Evolutionary conservation across 306 rosid species (phyloP), one percentile per base, ranked within the genome.

Genomic region (Vachellia pachyceras): DNA sequence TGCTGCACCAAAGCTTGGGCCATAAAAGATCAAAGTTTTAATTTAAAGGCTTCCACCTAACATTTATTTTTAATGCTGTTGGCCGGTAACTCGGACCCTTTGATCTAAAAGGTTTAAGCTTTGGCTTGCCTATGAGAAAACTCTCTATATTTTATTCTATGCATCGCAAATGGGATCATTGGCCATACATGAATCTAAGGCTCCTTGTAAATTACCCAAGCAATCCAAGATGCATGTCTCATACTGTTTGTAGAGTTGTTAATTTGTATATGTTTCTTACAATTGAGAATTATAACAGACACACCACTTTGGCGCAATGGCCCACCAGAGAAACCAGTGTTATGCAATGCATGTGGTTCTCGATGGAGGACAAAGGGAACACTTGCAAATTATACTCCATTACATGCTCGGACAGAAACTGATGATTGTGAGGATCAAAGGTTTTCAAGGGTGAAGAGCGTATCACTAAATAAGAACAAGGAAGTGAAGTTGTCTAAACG

Each of bases 321-420:
- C 18, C 99, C 99, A 72, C 97, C 97, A 2, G 98, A 96, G 81
- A 96, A 96, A 91, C 98, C 98, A 68, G 93, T 96, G 50, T 87
- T 96, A 81, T 96, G 99, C 92, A 96, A 96, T 89, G 99, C 99
- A 20, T 96, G 99, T 68, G 99, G 99, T 15, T 96, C 99, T 77
- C 97, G 99, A 63, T 96, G 99, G 99, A 96, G 99, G 89, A 96
- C 99, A 12, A 96, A 96, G 88, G 99, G 99, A 86, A 92, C 99
- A 18, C 99, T 96, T 39, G 92, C 90, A 77, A 93, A 96, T 84
- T 96, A 96, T 75, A 96, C 99, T 63, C 99, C 99, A 82, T 87
- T 96, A 82, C 99, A 96, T 81, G 96, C 98, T 78, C 93, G 99
- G 69, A 83, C 94, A 22, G 98, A 91, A 85, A 85, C 93, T 72